These are phyloP conservation scores for Wickerhamomyces tratensis DNA, from an alignment of 805 yeast genomes.

Conservation along the genomic window DNA sequence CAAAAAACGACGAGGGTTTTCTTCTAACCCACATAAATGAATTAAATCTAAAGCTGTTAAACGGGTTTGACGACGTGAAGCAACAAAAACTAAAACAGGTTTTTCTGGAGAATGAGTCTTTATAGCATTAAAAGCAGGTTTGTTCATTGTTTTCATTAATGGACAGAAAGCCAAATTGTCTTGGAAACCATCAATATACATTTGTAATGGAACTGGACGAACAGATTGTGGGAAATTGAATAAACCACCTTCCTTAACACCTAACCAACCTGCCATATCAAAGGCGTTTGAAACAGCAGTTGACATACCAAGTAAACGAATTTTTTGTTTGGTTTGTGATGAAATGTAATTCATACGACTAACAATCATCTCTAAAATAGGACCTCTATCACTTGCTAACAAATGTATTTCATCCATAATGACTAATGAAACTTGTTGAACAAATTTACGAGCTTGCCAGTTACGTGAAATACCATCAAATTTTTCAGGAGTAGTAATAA, in stretches of 20 bases:
- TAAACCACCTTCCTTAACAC: constrained; percentile 92
- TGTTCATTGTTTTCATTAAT: constrained; percentile 62
- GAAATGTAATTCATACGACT: constrained; percentile 92
- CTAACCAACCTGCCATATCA: constrained; percentile 92
- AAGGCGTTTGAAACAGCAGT: constrained; percentile 89
- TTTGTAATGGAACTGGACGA: constrained; percentile 90
- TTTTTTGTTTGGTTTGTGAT: constrained; percentile 86
- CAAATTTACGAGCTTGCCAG: constrained; percentile 78
- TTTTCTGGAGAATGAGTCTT: constrained; percentile 60
- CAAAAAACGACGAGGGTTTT: constrained; percentile 53
- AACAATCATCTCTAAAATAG: constrained; percentile 90
- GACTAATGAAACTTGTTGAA: constrained; percentile 73
- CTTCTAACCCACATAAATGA: constrained; percentile 54
- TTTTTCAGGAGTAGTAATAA: constrained; percentile 92
- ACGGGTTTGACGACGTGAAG: constrained; percentile 90
- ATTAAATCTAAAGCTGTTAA: constrained; percentile 71
- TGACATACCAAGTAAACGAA: constrained; percentile 81
- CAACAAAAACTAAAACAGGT: constrained; percentile 97
- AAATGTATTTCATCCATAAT: constrained; percentile 96
- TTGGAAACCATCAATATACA: constrained; percentile 77
- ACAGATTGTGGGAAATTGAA: constrained; percentile 93
- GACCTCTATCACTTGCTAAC: constrained; percentile 95
- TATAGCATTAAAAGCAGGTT: constrained; percentile 65
- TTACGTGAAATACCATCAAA: constrained; percentile 98
- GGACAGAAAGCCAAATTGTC: constrained; percentile 77